These are phyloP conservation scores for Gypsophila paniculata DNA, from an alignment of 179 eudicot genomes.

Conservation along the genomic window DNA sequence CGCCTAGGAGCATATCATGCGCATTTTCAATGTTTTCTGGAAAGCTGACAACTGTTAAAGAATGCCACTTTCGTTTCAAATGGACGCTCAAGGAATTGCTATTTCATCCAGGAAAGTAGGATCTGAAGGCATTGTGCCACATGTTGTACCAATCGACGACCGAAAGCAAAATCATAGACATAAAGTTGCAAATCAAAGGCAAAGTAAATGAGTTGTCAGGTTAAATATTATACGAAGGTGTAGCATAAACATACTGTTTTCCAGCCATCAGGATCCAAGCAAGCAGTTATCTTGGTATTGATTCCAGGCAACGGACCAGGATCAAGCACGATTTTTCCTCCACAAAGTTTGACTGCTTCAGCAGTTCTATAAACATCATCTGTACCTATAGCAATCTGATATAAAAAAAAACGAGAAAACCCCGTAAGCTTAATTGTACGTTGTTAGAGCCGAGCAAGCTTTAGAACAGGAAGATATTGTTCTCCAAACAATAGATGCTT, in stretches of 20 bases:
- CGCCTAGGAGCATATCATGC: not conserved
- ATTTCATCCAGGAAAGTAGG: not conserved
- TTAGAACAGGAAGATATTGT: not conserved
- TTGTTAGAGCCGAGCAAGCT: constrained; percentile 11
- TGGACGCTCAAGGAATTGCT: not conserved
- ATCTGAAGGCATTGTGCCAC: not conserved
- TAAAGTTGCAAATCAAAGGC: not conserved
- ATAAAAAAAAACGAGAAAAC: constrained; percentile 23
- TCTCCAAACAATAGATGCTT: constrained; percentile 13
- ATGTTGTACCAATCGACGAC: not conserved
- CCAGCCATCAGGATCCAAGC: constrained; percentile 91
- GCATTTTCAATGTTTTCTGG: not conserved
- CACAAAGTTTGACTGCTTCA: constrained; percentile 48
- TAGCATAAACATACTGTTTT: constrained; percentile 48
- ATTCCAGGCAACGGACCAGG: constrained; percentile 77
- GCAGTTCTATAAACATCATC: constrained; percentile 77
- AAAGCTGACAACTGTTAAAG: not conserved
- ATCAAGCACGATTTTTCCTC: constrained; percentile 54
- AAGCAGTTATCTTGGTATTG: constrained; percentile 70
- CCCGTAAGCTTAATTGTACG: not conserved
- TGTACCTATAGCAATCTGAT: constrained; percentile 73
- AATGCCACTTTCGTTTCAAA: not conserved
- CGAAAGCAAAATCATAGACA: not conserved
- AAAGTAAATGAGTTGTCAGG: not conserved
- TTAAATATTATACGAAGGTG: constrained; percentile 1